Evolutionary conservation across 2,329 filamentous ascomycete species (phyloP).

Genomic region (Xylariaceae sp.): DNA sequence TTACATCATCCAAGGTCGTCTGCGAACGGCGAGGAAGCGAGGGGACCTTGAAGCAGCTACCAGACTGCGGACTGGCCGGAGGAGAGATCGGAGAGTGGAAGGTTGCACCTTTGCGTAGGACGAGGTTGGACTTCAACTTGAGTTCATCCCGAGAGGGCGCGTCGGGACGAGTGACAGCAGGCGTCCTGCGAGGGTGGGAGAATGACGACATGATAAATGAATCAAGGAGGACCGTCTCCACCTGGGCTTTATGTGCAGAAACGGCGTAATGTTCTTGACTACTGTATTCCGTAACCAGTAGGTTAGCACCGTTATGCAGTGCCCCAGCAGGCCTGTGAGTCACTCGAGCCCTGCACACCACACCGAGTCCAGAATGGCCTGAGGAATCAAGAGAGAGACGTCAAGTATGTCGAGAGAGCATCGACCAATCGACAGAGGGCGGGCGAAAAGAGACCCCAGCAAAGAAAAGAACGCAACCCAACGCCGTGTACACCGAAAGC

Average conservation of each 20-base stretch:
- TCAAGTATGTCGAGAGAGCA: constrained; percentile 22
- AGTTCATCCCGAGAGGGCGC: constrained; percentile 38
- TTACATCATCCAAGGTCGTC: constrained; percentile 65
- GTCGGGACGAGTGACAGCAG: constrained; percentile 37
- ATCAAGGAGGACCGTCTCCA: constrained; percentile 18
- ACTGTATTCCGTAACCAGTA: constrained; percentile 25
- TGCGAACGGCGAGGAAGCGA: constrained; percentile 60
- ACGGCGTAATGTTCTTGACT: constrained; percentile 18
- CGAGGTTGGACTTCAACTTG: constrained; percentile 49
- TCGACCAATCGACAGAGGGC: constrained; percentile 23
- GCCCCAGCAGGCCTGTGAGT: constrained; percentile 28
- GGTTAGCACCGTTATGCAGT: constrained; percentile 29
- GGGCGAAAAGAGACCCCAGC: constrained; percentile 4
- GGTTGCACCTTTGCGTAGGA: constrained; percentile 66
- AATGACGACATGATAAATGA: constrained; percentile 39
- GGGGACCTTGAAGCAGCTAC: constrained; percentile 42
- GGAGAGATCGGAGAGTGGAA: constrained; percentile 49
- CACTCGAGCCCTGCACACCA: constrained; percentile 23
- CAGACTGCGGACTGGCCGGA: constrained; percentile 32
- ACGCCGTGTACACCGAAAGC: no score
- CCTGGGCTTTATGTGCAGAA: constrained; percentile 15
- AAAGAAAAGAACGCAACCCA: background rate
- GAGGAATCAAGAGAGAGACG: constrained; percentile 21
- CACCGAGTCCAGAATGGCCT: constrained; percentile 24
- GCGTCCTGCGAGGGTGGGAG: constrained; percentile 43